Evolutionary conservation across 2,329 filamentous ascomycete genomes (phyloP), one percentile per base, ranked within the genome.

Genomic region (Thelonectria rubi): DNA sequence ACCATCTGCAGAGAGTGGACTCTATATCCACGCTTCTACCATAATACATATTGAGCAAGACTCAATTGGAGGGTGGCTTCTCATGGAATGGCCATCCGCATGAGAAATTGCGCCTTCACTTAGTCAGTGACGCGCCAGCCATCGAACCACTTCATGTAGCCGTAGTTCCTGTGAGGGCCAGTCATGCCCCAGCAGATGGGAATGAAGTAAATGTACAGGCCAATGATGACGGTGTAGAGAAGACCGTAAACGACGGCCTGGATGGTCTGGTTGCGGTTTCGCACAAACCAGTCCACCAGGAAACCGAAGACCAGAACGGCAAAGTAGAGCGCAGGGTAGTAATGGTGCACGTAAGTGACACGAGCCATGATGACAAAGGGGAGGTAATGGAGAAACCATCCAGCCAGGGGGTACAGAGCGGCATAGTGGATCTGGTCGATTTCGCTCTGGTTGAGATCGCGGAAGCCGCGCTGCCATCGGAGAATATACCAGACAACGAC

Each of bases 261-360:
- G 30, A 92, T 72, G 43, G 77, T 80, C 73, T 86, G 86, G 69
- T 83, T 84, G 66, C 92, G 81, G 71, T 86, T 88, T 67, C 89
- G 85, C 48, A 93, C 87, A 65, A 89, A 82, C 89, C 92, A 98
- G 77, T 98, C 93, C 57, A 91, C 80, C 69, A 93, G 86, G 84
- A 99, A 99, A 55, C 94, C 94, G 64, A 94, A 88, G 15, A 87
- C 88, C 47, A 99, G 82, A 67, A 99, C 97, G 71, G 95, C 94
- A 77, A 98, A 99, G 83, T 98, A 99, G 11, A 99, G 87, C 10
- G 95, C 95, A 11, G 95, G 95, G 78, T 98, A 99, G 84, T 99
- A 99, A 82, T 99, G 95, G 78, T 99, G 95, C 56, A 99, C 95
- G 74, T 99, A 99, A 15, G 95, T 99, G 63, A 99, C 95, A 84